Evolutionary conservation across 2,329 filamentous ascomycete genomes (phyloP), one percentile per base, ranked within the genome.

Genomic region (Stachybotrys elegans): DNA sequence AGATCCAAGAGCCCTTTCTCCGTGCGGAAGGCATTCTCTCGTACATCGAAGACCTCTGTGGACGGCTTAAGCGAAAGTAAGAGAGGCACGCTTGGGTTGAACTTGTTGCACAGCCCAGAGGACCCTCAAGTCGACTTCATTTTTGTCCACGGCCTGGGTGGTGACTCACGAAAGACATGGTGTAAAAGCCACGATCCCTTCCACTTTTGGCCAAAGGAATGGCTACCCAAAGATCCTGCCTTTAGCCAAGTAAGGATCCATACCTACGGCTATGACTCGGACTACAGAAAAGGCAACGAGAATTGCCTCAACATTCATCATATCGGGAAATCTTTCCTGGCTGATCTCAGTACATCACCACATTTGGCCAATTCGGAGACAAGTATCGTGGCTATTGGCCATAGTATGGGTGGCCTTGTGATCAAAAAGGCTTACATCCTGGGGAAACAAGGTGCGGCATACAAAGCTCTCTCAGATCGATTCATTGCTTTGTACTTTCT

Each of bases 71-170:
- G 12, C 9, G 35, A 38, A 19, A n/a, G n/a, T 21, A 2, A 13
- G 8, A 38, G 22, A 19, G 35, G 35, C 17, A 16, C 35, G 7
- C 35, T 38, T 21, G 50, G 55, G 22, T 47, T 61, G 20, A 51
- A 16, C 17, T 43, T 59, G 2, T 41, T 62, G 4, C 29, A 51
- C 29, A 46, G 44, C 12, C 54, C 59, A 2, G 5, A 45, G 2
- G 50, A 54, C 6, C 54, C 56, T 4, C 35, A 51, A 4, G 35
- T 59, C n/a, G 61, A 64, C 43, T 53, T 68, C 35, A 51, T 67
- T 29, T 69, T 68, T 40, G 56, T 70, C 7, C 67, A 71, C 49
- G 67, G 67, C 5, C 56, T 70, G 5, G 62, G 63, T 3, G 67
- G 68, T 5, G 52, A 56, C 22, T 65, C 66, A 6, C 52, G 57